Base-by-base conservation (phyloP, 2,329 filamentous ascomycete genomes). In the Beauveria sp. region DNA sequence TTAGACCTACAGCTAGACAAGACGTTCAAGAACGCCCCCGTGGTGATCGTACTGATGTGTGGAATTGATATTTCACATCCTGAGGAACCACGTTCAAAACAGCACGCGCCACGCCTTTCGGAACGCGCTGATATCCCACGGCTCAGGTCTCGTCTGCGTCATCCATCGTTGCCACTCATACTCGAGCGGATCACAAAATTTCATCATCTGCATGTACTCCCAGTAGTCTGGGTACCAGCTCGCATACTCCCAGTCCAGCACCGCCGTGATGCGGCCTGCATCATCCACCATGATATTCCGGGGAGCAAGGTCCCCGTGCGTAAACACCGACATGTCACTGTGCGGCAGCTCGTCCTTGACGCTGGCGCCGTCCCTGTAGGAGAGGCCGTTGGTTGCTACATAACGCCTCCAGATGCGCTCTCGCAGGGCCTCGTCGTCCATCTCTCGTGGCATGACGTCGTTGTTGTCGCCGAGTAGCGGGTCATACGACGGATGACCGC, bases 251-350 rank as follows among this genome's bases (percentile, higher is more conserved):
- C 63, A 66, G 55, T 67, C 64, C 24, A 66, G 38, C 22, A 65
- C 58, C 12, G 53, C 63, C 12, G 58, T 64, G 28, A 67, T 66
- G 20, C 54, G 54, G 49, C 63, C 48, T 20, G 40, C 46, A 60
- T 62, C 48, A 50, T 67, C 60, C 22, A 66, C 62, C 34, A 67
- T 64, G 53, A 67, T 67, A 49, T 65, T 67, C 31, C 62, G 58
- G 5, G 64, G 65, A 16, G 31, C 22, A 28, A 67, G 62, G 49
- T 67, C 65, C 38, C 62, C 65, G 56, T 67, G 65, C 12, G 65
- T 63, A 53, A 67, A 67, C 61, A 66, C 62, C 10, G 52, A 63
- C 26, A 24, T 51, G 48, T 57, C 54, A 48, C 54, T 38, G 26
- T 48, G 42, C 26, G 54, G 54, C 42, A 57, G 54, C 54, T 48